Percentiles rank a stretch among this genome's conserved stretches.
Evolutionary conservation across 257 asterid genomes (phyloP).

Genomic region (Nicotiana benthamiana): DNA sequence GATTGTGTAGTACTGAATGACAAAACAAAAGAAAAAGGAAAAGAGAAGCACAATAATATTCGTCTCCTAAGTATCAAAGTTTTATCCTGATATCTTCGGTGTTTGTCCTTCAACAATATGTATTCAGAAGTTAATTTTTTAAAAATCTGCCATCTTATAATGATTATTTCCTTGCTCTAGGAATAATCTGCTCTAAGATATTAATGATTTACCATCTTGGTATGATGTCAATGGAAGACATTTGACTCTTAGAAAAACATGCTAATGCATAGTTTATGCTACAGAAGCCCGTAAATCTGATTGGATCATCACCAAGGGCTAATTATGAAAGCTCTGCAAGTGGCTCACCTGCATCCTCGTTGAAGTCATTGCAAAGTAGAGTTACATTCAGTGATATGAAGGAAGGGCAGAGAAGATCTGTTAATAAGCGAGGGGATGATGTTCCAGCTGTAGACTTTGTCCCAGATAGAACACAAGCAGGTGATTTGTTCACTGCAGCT

Average conservation of each 20-base stretch:
- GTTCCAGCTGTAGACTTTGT: conserved; percentile 33
- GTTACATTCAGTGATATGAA: conserved; percentile 45
- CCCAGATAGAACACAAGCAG: conserved; percentile 70
- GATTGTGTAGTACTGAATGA: not conserved
- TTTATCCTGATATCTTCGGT: not conserved
- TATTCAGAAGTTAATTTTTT: not conserved
- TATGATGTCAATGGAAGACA: not conserved
- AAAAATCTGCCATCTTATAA: not conserved
- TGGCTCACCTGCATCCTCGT: conserved; percentile 63
- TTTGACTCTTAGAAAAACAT: not conserved
- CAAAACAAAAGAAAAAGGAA: not conserved
- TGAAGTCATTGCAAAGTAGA: conserved; percentile 41
- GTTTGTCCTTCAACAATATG: not conserved
- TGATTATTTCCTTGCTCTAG: not conserved
- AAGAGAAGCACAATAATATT: not conserved
- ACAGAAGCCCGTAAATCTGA: conserved; percentile 61
- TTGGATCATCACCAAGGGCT: conserved; percentile 32
- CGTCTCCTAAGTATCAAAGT: not conserved
- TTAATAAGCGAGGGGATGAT: conserved; percentile 43
- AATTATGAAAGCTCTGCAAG: conserved; percentile 56
- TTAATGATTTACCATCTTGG: not conserved
- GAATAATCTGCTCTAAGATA: not conserved
- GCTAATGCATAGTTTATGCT: conserved; percentile 10
- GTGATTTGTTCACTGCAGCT: conserved; percentile 67
- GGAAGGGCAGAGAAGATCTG: conserved; percentile 53